Percentiles rank a stretch among this genome's conserved stretches.
Conservation (phyloP, 2,329 filamentous ascomycete species). For the Sclerotiophoma versabilis region DNA sequence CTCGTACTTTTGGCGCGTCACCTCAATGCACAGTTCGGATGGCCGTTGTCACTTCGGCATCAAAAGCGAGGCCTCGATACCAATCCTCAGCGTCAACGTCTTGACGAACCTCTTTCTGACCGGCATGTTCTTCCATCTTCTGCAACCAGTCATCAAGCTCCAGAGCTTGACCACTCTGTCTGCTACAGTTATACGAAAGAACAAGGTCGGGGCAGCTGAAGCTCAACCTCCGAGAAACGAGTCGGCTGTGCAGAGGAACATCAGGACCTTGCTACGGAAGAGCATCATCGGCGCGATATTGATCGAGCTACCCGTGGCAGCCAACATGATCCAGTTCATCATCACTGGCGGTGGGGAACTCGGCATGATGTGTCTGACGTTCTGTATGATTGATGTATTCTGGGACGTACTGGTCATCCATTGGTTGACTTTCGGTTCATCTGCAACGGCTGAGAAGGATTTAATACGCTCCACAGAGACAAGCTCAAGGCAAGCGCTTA, state of each 20-base stretch:
- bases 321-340: slow-evolving; percentile 47
- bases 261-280: slow-evolving; percentile 35
- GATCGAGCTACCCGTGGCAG: slow-evolving; percentile 47
- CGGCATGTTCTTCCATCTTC: slow-evolving; percentile 45
- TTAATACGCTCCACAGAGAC: slow-evolving; percentile 9
- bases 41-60: slow-evolving; percentile 49
- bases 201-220: not conserved
- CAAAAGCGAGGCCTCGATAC: slow-evolving; percentile 41
- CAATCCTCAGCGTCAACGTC: slow-evolving; percentile 46
- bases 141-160: slow-evolving; percentile 32
- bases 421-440: slow-evolving; percentile 29
- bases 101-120: slow-evolving; percentile 46
- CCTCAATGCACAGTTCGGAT: slow-evolving; percentile 33
- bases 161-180: slow-evolving; percentile 6
- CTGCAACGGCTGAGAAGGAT: slow-evolving; percentile 16
- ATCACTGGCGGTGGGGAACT: slow-evolving; percentile 40
- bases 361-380: slow-evolving; percentile 48
- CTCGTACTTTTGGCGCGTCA: slow-evolving; percentile 39
- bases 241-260: slow-evolving; percentile 25
- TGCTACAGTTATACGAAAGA: slow-evolving; percentile 1
- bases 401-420: slow-evolving; percentile 29
- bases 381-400: slow-evolving; percentile 48
- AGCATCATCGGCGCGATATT: slow-evolving; percentile 41
- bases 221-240: not conserved
- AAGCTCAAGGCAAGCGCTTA: slow-evolving; percentile 3